Conservation (phyloP, 2,329 filamentous ascomycete genomes). For the Pseudocercospora musae region DNA sequence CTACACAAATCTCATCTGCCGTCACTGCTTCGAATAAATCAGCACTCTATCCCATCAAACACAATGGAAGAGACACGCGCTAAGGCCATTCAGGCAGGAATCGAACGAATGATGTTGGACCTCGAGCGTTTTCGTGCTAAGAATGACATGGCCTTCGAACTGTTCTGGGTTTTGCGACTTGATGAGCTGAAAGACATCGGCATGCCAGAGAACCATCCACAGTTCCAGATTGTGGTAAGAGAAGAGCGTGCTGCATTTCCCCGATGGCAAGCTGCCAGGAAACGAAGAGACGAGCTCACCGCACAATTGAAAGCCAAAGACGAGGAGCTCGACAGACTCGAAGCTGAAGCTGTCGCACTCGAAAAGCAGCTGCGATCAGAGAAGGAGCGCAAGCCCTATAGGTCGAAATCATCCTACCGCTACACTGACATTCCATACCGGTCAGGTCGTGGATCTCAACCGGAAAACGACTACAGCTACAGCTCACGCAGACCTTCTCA, state of each 20-base stretch:
- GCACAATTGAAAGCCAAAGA: background rate
- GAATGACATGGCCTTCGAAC: background rate
- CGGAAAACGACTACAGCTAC: background rate
- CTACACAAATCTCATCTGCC: background rate
- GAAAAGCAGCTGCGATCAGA: background rate
- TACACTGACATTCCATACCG: background rate
- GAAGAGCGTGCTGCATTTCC: background rate
- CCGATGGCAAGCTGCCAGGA: background rate
- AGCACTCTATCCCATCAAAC: background rate
- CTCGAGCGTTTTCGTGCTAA: background rate
- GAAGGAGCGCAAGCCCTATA: background rate
- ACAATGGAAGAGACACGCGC: background rate
- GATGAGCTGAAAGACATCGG: background rate
- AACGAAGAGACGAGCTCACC: background rate
- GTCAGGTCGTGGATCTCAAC: background rate
- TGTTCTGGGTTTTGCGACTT: background rate
- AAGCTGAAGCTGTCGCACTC: background rate
- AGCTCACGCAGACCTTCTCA: background rate
- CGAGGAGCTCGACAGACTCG: background rate
- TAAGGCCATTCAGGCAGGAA: background rate
- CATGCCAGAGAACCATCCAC: background rate
- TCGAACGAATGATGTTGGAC: background rate
- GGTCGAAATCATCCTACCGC: background rate
- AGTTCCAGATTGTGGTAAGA: background rate
- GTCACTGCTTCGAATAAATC: background rate